phyloP scores from a whole-genome alignment of 129 eudicot species.

The Escallonia herrerae region DNA sequence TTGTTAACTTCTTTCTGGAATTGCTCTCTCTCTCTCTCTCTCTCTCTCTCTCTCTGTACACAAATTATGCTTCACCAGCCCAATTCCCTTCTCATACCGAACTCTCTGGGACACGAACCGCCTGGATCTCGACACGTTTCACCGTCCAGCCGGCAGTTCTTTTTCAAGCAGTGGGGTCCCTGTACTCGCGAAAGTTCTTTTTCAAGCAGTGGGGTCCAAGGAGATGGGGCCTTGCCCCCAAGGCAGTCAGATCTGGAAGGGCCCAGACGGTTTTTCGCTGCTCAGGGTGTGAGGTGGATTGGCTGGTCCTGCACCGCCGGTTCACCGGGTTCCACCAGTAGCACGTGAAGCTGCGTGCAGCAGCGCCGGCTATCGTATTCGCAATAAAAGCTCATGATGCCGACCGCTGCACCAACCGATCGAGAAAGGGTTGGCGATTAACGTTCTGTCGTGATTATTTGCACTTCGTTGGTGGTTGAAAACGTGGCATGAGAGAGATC shows the following conservation, averaged over 20 bases:
- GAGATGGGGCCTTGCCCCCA: no score
- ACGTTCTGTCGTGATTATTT: no score
- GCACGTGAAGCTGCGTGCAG: neutral
- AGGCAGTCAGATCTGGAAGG: no score
- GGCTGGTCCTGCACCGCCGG: conserved; percentile 9
- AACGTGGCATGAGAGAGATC: no score
- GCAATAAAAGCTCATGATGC: neutral
- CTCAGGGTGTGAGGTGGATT: neutral
- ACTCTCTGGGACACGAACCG: neutral
- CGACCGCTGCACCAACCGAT: neutral
- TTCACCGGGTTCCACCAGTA: conserved; percentile 5
- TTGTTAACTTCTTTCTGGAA: no score
- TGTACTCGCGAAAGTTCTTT: conserved; percentile 11
- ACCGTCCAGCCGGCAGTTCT: neutral
- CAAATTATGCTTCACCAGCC: no score
- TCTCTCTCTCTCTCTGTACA: no score
- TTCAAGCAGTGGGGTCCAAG: neutral
- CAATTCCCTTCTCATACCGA: no score
- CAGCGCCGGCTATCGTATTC: neutral
- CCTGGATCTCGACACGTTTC: conserved; percentile 21
- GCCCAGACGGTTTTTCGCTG: neutral
- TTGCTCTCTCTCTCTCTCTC: no score
- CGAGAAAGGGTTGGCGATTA: no score
- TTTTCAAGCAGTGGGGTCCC: neutral
- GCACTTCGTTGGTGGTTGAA: no score